Evolutionary conservation across 805 yeast genomes (phyloP).

Genomic region (Blastobotrys americana): DNA sequence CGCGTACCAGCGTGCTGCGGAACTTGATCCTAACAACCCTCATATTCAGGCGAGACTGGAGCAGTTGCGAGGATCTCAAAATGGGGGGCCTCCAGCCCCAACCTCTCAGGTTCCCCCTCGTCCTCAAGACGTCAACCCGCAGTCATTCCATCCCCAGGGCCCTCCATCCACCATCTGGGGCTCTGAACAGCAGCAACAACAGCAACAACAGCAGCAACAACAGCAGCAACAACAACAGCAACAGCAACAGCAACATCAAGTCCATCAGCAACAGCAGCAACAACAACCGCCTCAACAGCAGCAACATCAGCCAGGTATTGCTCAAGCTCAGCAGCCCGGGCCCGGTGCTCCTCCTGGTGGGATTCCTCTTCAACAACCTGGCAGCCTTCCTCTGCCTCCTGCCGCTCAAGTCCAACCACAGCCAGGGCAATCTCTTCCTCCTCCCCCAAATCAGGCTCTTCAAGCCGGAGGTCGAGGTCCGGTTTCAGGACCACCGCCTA

Average conservation of each 20-base stretch:
- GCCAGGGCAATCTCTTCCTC: slow-evolving; percentile 3
- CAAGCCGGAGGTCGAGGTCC: slow-evolving; percentile 4
- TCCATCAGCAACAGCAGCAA: slow-evolving; percentile 13
- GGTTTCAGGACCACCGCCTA: slow-evolving; percentile 10
- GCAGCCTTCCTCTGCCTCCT: slow-evolving; percentile 18
- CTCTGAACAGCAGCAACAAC: slow-evolving; percentile 21
- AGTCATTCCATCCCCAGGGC: slow-evolving; percentile 46
- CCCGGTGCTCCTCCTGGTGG: slow-evolving; percentile 15
- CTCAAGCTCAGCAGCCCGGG: slow-evolving; percentile 16
- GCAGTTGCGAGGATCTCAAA: slow-evolving; percentile 44
- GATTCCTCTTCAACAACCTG: slow-evolving; percentile 20
- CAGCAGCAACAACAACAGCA: slow-evolving; percentile 19
- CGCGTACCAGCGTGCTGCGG: slow-evolving; percentile 94
- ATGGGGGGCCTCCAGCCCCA: slow-evolving; percentile 13
- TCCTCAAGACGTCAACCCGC: slow-evolving; percentile 50
- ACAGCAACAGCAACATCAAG: slow-evolving; percentile 18
- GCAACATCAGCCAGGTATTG: slow-evolving; percentile 14
- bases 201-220: slow-evolving; percentile 19
- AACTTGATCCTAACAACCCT: slow-evolving; percentile 88
- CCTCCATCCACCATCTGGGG: slow-evolving; percentile 45
- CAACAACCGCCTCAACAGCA: slow-evolving; percentile 18
- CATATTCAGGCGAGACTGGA: slow-evolving; percentile 91
- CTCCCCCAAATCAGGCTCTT: slow-evolving; percentile 9
- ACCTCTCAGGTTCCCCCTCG: slow-evolving; percentile 48
- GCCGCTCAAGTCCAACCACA: slow-evolving; percentile 11